Evolutionary conservation across 2,329 filamentous ascomycete genomes (phyloP).

Genomic region (Claviceps africana): DNA sequence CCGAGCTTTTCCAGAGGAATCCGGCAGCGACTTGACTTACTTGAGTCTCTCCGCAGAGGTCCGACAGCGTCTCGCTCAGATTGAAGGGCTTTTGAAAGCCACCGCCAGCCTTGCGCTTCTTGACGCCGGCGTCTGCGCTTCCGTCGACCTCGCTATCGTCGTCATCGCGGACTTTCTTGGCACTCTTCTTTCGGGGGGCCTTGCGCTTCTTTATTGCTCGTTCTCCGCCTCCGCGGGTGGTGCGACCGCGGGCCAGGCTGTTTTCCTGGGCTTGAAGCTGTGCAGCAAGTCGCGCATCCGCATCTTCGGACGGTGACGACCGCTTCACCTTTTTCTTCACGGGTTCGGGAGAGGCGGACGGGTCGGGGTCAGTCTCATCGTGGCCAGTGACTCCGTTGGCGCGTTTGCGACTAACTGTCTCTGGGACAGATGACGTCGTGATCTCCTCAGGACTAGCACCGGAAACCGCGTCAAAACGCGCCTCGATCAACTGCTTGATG

Average conservation of each 20-base stretch:
- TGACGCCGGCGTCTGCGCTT: constrained; percentile 40
- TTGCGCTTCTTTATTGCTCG: constrained; percentile 52
- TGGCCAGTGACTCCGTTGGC: constrained; percentile 23
- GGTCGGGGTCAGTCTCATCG: constrained; percentile 33
- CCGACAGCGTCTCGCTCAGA: constrained; percentile 55
- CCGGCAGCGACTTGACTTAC: constrained; percentile 29
- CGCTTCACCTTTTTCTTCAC: constrained; percentile 55
- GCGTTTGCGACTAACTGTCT: constrained; percentile 21
- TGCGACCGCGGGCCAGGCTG: constrained; percentile 46
- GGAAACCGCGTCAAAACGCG: constrained; percentile 58
- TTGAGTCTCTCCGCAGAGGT: constrained; percentile 54
- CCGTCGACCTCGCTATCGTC: constrained; percentile 68
- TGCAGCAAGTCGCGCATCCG: constrained; percentile 77
- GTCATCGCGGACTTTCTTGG: constrained; percentile 58
- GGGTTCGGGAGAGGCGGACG: constrained; percentile 31
- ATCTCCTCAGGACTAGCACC: constrained; percentile 33
- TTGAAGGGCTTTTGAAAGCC: constrained; percentile 85
- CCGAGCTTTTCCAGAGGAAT: too few relatives aligned
- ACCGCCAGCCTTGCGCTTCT: constrained; percentile 72
- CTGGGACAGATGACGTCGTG: constrained; percentile 19
- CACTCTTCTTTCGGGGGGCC: constrained; percentile 56
- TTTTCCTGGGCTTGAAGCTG: constrained; percentile 90
- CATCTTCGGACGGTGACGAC: constrained; percentile 47
- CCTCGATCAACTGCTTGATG: constrained; percentile 59
- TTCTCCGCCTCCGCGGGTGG: constrained; percentile 63